phyloP scores from a whole-genome alignment of 352 stramenopile species.

The Thraustochytrium striatum region DNA sequence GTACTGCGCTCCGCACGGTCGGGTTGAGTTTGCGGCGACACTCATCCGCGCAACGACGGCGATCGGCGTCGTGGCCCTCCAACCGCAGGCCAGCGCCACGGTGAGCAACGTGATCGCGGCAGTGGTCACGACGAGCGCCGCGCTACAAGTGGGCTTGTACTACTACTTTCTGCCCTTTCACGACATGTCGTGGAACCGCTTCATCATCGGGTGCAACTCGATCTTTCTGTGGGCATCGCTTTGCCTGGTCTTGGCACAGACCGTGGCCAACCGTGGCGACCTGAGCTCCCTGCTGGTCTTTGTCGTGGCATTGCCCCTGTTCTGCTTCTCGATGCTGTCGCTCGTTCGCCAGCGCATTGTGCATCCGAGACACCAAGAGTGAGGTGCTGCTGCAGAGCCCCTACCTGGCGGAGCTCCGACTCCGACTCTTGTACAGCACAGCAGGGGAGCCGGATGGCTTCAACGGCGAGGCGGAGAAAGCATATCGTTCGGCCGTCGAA shows the following conservation, averaged over 20 bases:
- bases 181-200: not conserved
- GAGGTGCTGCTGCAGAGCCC: not conserved
- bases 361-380: not conserved
- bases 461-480: not conserved
- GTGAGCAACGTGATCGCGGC: not conserved
- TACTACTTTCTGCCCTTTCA: conserved; percentile 17
- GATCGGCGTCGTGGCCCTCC: not conserved
- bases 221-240: conserved; percentile 17
- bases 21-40: not conserved
- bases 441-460: not conserved
- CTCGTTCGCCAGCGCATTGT: not conserved
- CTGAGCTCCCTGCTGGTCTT: conserved; percentile 18
- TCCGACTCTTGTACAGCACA: conserved; percentile 11
- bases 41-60: not conserved
- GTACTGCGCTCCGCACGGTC: not conserved
- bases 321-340: not conserved
- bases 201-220: not conserved
- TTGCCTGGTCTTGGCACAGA: not conserved
- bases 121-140: not conserved
- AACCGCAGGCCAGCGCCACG: not conserved
- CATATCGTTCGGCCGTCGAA: not conserved
- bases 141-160: not conserved
- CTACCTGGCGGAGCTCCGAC: conserved; percentile 12
- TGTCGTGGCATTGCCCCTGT: not conserved
- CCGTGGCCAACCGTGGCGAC: not conserved